Evolutionary conservation across 202 grass and related monocot species (phyloP).

Genomic region (Dendrocalamus latiflorus): DNA sequence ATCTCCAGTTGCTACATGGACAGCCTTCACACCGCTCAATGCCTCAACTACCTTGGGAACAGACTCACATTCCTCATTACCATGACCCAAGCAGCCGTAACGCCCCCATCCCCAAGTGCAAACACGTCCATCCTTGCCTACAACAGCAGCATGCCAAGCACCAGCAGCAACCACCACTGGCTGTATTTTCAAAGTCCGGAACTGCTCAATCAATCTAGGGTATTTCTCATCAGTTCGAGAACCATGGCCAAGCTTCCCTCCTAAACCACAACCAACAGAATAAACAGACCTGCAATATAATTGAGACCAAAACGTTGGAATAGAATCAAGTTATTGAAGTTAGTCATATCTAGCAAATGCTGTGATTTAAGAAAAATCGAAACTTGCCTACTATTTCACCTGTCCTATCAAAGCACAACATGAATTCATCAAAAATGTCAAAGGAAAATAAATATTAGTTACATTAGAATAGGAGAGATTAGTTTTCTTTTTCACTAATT

Average conservation of each 20-base stretch:
- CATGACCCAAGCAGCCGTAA: slow-evolving; percentile 94
- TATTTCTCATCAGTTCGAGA: slow-evolving; percentile 80
- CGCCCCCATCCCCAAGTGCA: slow-evolving; percentile 97
- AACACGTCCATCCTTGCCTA: slow-evolving; percentile 71
- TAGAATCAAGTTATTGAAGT: neutral
- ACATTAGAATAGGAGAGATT: neutral
- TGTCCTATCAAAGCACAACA: neutral
- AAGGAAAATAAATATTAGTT: neutral
- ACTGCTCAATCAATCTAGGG: slow-evolving; percentile 78
- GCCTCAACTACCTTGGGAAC: slow-evolving; percentile 83
- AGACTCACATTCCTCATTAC: slow-evolving; percentile 84
- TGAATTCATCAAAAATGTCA: neutral
- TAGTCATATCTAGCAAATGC: neutral
- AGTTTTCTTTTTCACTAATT: neutral
- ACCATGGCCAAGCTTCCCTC: slow-evolving; percentile 87
- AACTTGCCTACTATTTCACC: neutral
- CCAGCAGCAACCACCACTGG: slow-evolving; percentile 79
- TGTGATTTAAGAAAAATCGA: neutral
- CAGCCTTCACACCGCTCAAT: slow-evolving; percentile 56
- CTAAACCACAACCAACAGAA: slow-evolving; percentile 91
- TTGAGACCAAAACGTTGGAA: neutral
- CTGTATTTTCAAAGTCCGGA: slow-evolving; percentile 66
- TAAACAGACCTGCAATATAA: slow-evolving; percentile 64
- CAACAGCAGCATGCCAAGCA: slow-evolving; percentile 88
- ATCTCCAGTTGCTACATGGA: slow-evolving; percentile 79